A percentile compares a stretch with the other conserved stretches of the same genome.
Evolutionary conservation across 2,329 filamentous ascomycete genomes (phyloP).

Genomic region (Boeremia lycopersici): DNA sequence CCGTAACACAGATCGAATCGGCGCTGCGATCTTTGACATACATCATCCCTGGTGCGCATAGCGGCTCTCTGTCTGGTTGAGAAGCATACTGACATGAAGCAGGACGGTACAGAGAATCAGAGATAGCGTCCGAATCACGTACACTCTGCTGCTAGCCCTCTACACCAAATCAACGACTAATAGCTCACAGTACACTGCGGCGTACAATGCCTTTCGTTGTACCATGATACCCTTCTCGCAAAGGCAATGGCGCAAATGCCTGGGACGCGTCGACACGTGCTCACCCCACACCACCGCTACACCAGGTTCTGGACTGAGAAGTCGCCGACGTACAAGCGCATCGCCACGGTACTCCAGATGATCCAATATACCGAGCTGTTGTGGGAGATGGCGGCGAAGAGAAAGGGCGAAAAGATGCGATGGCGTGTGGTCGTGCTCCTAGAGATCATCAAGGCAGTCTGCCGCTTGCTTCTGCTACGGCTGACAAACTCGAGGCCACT

Average conservation of each 20-base stretch:
- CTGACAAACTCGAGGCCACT: constrained; percentile 84
- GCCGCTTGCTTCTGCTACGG: constrained; percentile 77
- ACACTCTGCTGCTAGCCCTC: constrained; percentile 34
- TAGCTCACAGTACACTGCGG: constrained; percentile 72
- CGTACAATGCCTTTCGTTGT: constrained; percentile 87
- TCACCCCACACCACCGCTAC: constrained; percentile 66
- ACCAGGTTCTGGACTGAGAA: constrained; percentile 67
- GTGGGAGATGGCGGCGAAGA: constrained; percentile 96
- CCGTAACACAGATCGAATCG: constrained; percentile 94
- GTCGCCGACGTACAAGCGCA: constrained; percentile 75
- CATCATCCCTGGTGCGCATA: constrained; percentile 76
- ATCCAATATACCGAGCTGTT: constrained; percentile 93
- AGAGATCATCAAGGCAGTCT: constrained; percentile 85
- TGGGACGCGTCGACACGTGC: constrained; percentile 57
- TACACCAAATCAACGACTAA: not conserved
- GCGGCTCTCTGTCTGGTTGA: not conserved
- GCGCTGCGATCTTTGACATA: constrained; percentile 92
- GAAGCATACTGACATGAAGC: constrained; percentile 23
- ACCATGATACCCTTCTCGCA: constrained; percentile 87
- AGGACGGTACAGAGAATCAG: constrained; percentile 88
- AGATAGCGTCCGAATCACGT: constrained; percentile 90
- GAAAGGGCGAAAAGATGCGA: constrained; percentile 76
- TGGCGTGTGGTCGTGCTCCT: constrained; percentile 89
- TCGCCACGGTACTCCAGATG: constrained; percentile 83
- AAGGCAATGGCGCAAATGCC: constrained; percentile 64